Conservation (phyloP, 176 grass and related monocot genomes). For the Hordeum vulgare region MorexV3_pseudomolecules_assembly NC_058518.1:281456169-281456668, state of each 20-base stretch:
- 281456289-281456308: constrained; percentile 38
- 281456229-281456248: neutral
- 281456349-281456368: constrained; percentile 81
- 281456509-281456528: too few relatives aligned
- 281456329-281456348: constrained; percentile 72
- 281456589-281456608: too few relatives aligned
- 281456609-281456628: too few relatives aligned
- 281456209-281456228: constrained; percentile 23
- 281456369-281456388: constrained; percentile 82
- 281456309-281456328: constrained; percentile 90
- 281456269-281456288: neutral
- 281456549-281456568: too few relatives aligned
- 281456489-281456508: too few relatives aligned
- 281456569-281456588: too few relatives aligned
- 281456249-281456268: constrained; percentile 7
- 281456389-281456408: constrained; percentile 40
- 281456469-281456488: too few relatives aligned
- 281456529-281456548: too few relatives aligned
- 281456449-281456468: too few relatives aligned
- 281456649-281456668: too few relatives aligned
- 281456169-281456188: constrained; percentile 86
- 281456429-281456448: too few relatives aligned
- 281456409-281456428: neutral
- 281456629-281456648: too few relatives aligned
- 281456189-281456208: constrained; percentile 60